These are phyloP conservation scores for Boletellus ananas DNA, from an alignment of 768 basidiomycete species.

Conservation along the genomic window DNA sequence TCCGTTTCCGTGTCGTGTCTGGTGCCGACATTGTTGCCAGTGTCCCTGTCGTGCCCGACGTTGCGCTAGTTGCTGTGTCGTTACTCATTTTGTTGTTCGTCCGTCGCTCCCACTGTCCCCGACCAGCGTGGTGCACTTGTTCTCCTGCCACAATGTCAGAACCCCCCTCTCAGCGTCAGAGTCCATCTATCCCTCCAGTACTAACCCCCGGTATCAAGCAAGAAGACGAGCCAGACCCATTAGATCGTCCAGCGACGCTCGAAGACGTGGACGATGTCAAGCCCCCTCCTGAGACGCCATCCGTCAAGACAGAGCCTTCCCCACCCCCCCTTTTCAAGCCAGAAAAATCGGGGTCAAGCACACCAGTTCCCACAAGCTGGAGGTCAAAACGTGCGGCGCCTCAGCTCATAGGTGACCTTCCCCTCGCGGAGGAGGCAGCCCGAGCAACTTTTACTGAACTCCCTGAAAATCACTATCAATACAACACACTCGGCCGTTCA, in stretches of 20 bases:
- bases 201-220: constrained; percentile 11
- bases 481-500: constrained; percentile 79
- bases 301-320: constrained; percentile 28
- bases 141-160: constrained; percentile 29
- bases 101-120: constrained; percentile 12
- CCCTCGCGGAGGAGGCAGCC: constrained; percentile 71
- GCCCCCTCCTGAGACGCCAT: constrained; percentile 26
- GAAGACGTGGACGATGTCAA: constrained; percentile 25
- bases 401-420: constrained; percentile 80
- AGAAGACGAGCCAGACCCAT: constrained; percentile 6
- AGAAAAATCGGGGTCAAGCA: constrained; percentile 34
- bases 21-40: constrained; percentile 15
- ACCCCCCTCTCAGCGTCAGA: constrained; percentile 27
- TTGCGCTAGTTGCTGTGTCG: constrained; percentile 15
- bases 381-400: constrained; percentile 39
- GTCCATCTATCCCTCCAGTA: constrained; percentile 18
- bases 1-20: constrained; percentile 2
- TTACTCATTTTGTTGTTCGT: constrained; percentile 24
- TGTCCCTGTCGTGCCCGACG: constrained; percentile 17
- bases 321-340: constrained; percentile 29
- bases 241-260: constrained; percentile 10
- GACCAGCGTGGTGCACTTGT: constrained; percentile 15
- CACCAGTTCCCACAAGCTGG: constrained; percentile 33
- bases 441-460: constrained; percentile 71
- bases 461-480: constrained; percentile 79